These are phyloP conservation scores for Aspergillus uvarum DNA, from an alignment of 2,329 filamentous ascomycete genomes.

Conservation along the genomic window DNA sequence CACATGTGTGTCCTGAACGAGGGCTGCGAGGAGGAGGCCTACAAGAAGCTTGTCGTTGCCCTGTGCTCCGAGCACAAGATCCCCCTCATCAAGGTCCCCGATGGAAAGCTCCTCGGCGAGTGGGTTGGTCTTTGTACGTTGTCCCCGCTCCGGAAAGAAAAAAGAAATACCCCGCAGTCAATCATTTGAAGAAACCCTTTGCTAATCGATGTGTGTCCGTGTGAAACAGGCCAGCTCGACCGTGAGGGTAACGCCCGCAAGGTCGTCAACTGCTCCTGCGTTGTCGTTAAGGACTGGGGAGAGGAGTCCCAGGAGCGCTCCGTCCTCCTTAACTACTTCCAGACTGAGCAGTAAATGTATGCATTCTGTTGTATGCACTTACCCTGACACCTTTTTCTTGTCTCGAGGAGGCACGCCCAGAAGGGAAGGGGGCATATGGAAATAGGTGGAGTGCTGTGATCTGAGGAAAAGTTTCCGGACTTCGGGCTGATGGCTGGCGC, in stretches of 20 bases:
- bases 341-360: constrained; percentile 63
- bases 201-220: background rate
- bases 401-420: no score
- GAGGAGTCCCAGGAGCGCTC: constrained; percentile 99
- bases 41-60: constrained; percentile 99
- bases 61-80: constrained; percentile 99
- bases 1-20: constrained; percentile 99
- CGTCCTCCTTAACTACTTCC: constrained; percentile 99
- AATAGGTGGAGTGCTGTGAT: background rate
- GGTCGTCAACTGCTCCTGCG: constrained; percentile 99
- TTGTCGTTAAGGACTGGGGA: constrained; percentile 99
- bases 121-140: constrained; percentile 99
- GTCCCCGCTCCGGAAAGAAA: no score
- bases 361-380: constrained; percentile 6
- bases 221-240: constrained; percentile 84
- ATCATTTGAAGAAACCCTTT: background rate
- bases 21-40: constrained; percentile 99
- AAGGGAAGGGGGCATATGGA: background rate
- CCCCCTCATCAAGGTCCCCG: constrained; percentile 98
- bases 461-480: background rate
- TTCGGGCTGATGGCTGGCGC: no score
- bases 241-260: constrained; percentile 99
- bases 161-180: no score
- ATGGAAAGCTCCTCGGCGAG: constrained; percentile 99
- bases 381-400: no score